These are phyloP conservation scores for Hippophae gyantsensis DNA, from an alignment of 306 rosid genomes.

Conservation along the genomic window DNA sequence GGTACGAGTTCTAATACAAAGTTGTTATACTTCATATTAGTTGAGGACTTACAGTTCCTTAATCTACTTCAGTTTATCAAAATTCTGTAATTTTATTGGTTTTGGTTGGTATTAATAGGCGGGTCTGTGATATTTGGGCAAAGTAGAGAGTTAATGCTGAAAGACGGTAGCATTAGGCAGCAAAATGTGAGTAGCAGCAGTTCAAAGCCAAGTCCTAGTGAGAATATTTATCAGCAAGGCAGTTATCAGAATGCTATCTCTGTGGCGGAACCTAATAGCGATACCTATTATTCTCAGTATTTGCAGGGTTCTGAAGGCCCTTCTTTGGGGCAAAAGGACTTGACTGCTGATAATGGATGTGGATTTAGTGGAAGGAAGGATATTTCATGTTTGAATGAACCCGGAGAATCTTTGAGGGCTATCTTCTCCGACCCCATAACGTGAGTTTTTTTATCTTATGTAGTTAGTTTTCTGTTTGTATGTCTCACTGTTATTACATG, in stretches of 20 bases:
- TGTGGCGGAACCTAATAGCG: conserved; percentile 61
- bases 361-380: conserved; percentile 87
- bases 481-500: not conserved
- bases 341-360: conserved; percentile 57
- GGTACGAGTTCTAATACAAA: conserved; percentile 34
- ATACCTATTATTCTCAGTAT: conserved; percentile 72
- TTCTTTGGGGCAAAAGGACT: conserved; percentile 56
- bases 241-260: conserved; percentile 45
- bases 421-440: conserved; percentile 86
- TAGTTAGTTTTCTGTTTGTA: not conserved
- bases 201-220: conserved; percentile 35
- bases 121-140: conserved; percentile 42
- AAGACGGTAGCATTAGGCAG: conserved; percentile 48
- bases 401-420: conserved; percentile 74
- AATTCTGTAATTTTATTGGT: conserved; percentile 2
- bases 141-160: conserved; percentile 48
- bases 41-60: not conserved
- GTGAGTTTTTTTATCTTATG: conserved; percentile 38
- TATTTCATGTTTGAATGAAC: conserved; percentile 40
- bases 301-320: conserved; percentile 65
- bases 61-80: not conserved
- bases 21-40: conserved; percentile 3
- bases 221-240: conserved; percentile 27
- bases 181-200: conserved; percentile 25
- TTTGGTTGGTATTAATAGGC: conserved; percentile 18